Evolutionary conservation across 352 stramenopile species (phyloP), one percentile per base, ranked within the genome.

Genomic region (Phytophthora megakarya): DNA sequence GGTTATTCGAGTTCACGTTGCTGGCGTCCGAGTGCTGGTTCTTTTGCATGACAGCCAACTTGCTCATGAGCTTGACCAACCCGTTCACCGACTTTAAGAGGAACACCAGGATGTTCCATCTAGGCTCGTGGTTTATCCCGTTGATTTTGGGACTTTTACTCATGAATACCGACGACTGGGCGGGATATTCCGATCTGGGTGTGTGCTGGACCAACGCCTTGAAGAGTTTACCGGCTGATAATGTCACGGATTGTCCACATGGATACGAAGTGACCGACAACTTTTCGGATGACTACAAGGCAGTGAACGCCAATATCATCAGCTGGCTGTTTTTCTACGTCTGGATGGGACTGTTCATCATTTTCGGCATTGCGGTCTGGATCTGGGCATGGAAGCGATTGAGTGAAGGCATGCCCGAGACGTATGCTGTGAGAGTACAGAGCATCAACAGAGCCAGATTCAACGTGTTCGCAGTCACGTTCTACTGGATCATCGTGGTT

Each of bases 21-120:
- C 79, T 96, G 55, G 81, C 86, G 3, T 84, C 84, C 45, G 86
- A 95, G 65, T 91, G 81, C 65, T 96, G 87, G 85, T 96, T 97
- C 75, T 86, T 96, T 48, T 93, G 85, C 40, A 95, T 97, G 84
- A 93, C 90, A 42, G 72, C 93, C 30, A 92, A 97, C 62, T 60
- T 97, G 35, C 66, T 95, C 38, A 75, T 96, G 70, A 91, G 84
- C 51, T 73, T 96, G 30, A 96, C 86, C 5, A 97, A 96, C 66
- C 90, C 90, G 16, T 97, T 97, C 58, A 96, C 86, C 16, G 86
- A 96, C 73, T 96, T 94, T 62, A 94, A 95, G 66, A 70, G 80
- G 61, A 96, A 96, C 75, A 93, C 76, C 45, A 61, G 80, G 13
- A 46, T 92, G 38, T 96, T 94, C 70, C 86, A 96, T 72, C 35